phyloP scores from a whole-genome alignment of 495 filamentous ascomycete genomes.

The Penicillium robsamsonii region DNA sequence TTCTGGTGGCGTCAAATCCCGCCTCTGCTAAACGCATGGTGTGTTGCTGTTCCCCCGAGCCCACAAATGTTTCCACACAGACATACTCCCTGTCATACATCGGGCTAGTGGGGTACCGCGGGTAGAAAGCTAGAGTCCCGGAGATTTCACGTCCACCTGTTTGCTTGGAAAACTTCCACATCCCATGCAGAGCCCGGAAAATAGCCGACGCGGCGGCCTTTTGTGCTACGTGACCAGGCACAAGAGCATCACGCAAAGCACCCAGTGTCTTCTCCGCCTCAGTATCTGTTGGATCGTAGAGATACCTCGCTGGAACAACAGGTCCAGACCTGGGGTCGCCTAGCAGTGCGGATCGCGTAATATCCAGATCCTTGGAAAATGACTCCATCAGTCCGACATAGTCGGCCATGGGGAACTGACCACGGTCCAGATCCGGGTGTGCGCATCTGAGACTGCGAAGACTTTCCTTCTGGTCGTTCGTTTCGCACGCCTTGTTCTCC shows the following conservation, averaged over 20 bases:
- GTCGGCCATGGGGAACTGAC: slow-evolving; percentile 79
- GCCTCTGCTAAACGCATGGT: slow-evolving; percentile 18
- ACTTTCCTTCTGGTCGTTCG: slow-evolving; percentile 23
- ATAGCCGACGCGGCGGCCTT: slow-evolving; percentile 45
- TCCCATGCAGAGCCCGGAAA: slow-evolving; percentile 71
- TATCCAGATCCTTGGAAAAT: slow-evolving; percentile 54
- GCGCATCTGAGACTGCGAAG: slow-evolving; percentile 28
- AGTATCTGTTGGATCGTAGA: not conserved
- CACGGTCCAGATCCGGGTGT: slow-evolving; percentile 38
- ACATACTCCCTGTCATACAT: slow-evolving; percentile 35
- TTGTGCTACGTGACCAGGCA: slow-evolving; percentile 3
- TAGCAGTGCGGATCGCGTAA: slow-evolving; percentile 18
- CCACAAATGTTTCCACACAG: slow-evolving; percentile 19
- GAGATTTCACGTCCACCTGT: slow-evolving; percentile 27
- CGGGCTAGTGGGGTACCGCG: slow-evolving; percentile 40
- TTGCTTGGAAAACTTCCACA: slow-evolving; percentile 59
- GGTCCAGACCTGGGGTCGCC: slow-evolving; percentile 25
- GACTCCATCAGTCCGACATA: slow-evolving; percentile 77
- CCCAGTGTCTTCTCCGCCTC: slow-evolving; percentile 19
- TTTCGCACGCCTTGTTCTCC: not conserved
- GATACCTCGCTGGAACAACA: slow-evolving; percentile 39
- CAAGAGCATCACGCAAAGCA: slow-evolving; percentile 21
- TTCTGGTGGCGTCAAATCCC: slow-evolving; percentile 2
- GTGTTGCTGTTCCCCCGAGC: not conserved
- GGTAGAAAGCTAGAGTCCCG: slow-evolving; percentile 62